Conservation (phyloP, 129 eudicot species). For the Escallonia herrerae region DNA sequence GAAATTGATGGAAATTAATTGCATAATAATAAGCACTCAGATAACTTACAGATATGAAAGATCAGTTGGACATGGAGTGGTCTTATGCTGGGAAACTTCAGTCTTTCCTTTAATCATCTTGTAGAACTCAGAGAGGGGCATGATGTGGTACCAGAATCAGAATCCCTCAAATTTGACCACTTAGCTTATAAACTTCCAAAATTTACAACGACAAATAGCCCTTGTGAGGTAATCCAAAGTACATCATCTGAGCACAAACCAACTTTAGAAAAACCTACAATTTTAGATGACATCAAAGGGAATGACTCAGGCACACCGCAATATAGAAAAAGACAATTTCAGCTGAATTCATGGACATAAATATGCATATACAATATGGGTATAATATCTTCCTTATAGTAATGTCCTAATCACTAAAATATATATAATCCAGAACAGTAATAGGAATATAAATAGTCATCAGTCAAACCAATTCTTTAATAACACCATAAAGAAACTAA, state of each 20-base stretch:
- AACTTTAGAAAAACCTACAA: slow-evolving; percentile 45
- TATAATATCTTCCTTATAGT: slow-evolving; percentile 17
- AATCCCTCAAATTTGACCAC: slow-evolving; percentile 17
- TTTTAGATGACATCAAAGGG: slow-evolving; percentile 27
- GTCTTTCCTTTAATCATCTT: slow-evolving; percentile 48
- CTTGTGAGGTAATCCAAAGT: slow-evolving; percentile 10
- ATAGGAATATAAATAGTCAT: slow-evolving; percentile 23
- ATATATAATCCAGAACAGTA: slow-evolving; percentile 35
- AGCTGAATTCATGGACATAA: slow-evolving; percentile 15
- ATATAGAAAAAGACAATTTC: slow-evolving; percentile 12
- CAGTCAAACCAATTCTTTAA: slow-evolving; percentile 66
- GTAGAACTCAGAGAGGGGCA: slow-evolving; percentile 88
- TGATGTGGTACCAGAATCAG: slow-evolving; percentile 13
- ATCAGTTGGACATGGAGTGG: slow-evolving; percentile 18
- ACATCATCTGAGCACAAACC: slow-evolving; percentile 16
- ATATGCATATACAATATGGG: slow-evolving; percentile 21
- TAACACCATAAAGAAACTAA: slow-evolving; percentile 33
- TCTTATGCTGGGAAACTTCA: slow-evolving; percentile 41
- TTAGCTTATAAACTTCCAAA: slow-evolving; percentile 8
- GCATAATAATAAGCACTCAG: not conserved
- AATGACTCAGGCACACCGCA: slow-evolving; percentile 16
- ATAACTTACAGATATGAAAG: slow-evolving; percentile 51
- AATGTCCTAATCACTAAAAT: slow-evolving; percentile 57
- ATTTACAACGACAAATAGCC: slow-evolving; percentile 17
- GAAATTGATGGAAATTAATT: not conserved